phyloP scores from a whole-genome alignment of 2,329 filamentous ascomycete species.

The Neurospora crassa region DNA sequence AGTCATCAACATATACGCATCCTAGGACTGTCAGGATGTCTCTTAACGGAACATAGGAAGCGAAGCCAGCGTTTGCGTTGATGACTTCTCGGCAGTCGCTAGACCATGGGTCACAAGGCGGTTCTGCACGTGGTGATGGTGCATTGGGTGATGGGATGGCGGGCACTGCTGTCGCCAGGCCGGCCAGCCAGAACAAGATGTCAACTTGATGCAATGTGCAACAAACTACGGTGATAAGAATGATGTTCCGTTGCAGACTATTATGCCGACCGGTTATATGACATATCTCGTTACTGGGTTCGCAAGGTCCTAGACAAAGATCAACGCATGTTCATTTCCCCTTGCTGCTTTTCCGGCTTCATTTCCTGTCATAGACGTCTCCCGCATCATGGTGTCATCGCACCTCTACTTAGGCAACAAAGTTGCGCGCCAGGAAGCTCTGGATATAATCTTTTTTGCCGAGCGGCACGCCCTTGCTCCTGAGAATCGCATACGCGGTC shows the following conservation, averaged over 20 bases:
- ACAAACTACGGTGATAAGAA: background rate
- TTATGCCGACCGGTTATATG: background rate
- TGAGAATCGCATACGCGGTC: constrained; percentile 46
- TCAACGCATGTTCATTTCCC: too few species aligned
- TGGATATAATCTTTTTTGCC: constrained; percentile 45
- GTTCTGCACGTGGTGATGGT: background rate
- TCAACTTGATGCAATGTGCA: background rate
- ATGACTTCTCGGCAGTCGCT: constrained; percentile 6
- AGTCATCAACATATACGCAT: constrained; percentile 5
- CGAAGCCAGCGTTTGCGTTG: constrained; percentile 8
- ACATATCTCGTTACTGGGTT: background rate
- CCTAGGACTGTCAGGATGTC: constrained; percentile 1
- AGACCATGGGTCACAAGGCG: constrained; percentile 7
- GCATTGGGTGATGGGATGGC: background rate
- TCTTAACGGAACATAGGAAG: background rate
- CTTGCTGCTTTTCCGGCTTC: too few species aligned
- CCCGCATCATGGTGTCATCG: background rate
- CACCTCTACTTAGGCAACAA: background rate
- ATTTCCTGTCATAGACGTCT: too few species aligned
- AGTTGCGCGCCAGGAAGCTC: constrained; percentile 4
- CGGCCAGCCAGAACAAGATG: background rate
- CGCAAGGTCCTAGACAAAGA: background rate
- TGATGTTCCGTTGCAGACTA: background rate
- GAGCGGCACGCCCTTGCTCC: constrained; percentile 46
- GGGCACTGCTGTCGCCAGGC: background rate